These are phyloP conservation scores for Ceratopteris richardii DNA, from an alignment of 75 land plant genomes.

Conservation along the genomic window DNA sequence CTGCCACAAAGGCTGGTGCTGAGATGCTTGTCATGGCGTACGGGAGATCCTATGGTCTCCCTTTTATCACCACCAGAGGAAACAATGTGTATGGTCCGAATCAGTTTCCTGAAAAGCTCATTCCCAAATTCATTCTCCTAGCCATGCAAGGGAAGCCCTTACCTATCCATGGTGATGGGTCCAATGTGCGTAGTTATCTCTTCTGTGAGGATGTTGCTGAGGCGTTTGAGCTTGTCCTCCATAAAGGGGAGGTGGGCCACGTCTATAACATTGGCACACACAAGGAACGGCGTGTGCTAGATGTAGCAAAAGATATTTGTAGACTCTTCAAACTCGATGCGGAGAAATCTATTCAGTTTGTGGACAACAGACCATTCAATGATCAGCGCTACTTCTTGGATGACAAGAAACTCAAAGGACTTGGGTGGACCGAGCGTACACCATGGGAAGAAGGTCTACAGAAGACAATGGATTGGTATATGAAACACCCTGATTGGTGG, in stretches of 20 bases:
- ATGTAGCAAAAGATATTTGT: constrained; percentile 63
- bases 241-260: no score
- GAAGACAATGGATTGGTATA: constrained; percentile 67
- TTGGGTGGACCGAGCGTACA: constrained; percentile 63
- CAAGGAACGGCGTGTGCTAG: constrained; percentile 60
- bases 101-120: no score
- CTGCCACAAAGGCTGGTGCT: constrained; percentile 68
- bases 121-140: no score
- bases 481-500: constrained; percentile 58
- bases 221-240: no score
- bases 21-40: constrained; percentile 82
- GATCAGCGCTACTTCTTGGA: constrained; percentile 72
- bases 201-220: no score
- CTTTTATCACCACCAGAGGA: constrained; percentile 63
- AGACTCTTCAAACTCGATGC: constrained; percentile 41
- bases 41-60: constrained; percentile 67
- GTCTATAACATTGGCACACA: constrained; percentile 70
- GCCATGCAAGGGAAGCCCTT: no score
- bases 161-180: no score
- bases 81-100: constrained; percentile 80
- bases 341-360: constrained; percentile 39
- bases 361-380: constrained; percentile 69
- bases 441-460: constrained; percentile 56
- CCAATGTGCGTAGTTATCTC: no score
- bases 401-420: constrained; percentile 52